Evolutionary conservation across 768 basidiomycete species (phyloP).

Genomic region (Cystofilobasidium macerans): DNA sequence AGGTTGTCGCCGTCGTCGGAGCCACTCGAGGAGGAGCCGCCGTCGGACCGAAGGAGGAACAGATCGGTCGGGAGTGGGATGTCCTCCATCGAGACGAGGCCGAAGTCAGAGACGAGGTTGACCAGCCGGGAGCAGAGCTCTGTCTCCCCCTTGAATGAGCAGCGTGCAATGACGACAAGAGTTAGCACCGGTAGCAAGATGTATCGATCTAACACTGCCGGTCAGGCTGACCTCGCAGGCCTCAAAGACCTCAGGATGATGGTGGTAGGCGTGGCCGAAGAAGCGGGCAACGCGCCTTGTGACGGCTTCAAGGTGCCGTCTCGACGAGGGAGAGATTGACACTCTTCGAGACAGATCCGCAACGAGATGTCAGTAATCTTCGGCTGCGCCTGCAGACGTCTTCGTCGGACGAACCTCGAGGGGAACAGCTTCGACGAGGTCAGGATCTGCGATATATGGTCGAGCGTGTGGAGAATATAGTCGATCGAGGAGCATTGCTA

Average conservation of each 20-base stretch:
- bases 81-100: slow-evolving; percentile 60
- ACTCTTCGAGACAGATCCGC: slow-evolving; percentile 45
- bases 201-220: too few species aligned
- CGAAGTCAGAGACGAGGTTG: slow-evolving; percentile 65
- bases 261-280: slow-evolving; percentile 92
- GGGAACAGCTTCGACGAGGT: slow-evolving; percentile 87
- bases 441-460: slow-evolving; percentile 81
- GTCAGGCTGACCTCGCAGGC: slow-evolving; percentile 51
- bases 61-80: background rate
- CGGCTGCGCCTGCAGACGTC: slow-evolving; percentile 1
- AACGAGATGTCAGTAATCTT: slow-evolving; percentile 4
- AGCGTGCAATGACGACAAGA: background rate
- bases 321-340: slow-evolving; percentile 65
- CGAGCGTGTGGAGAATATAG: slow-evolving; percentile 71
- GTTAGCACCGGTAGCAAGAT: background rate
- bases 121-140: slow-evolving; percentile 83
- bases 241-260: slow-evolving; percentile 82
- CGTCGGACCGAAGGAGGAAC: slow-evolving; percentile 2
- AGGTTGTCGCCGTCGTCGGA: background rate
- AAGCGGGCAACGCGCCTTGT: slow-evolving; percentile 85
- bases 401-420: slow-evolving; percentile 52
- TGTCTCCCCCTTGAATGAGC: slow-evolving; percentile 53
- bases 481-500: slow-evolving; percentile 96
- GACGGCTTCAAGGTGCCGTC: slow-evolving; percentile 79
- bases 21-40: slow-evolving; percentile 7